Evolutionary conservation across 306 rosid genomes (phyloP).

Genomic region (Calophaca sinica): DNA sequence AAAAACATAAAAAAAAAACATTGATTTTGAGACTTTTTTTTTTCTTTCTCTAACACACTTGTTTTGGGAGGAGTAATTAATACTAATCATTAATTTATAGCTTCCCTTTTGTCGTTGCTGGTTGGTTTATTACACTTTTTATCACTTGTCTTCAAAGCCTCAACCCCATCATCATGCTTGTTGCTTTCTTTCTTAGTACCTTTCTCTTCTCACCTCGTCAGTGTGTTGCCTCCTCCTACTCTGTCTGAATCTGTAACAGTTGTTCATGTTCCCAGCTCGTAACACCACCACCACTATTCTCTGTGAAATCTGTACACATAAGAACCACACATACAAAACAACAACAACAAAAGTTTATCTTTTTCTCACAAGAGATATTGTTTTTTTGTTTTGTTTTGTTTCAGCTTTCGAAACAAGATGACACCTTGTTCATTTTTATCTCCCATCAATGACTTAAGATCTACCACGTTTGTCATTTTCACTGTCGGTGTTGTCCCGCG

Average conservation of each 20-base stretch:
- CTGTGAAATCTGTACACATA: background rate
- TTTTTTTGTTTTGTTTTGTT: slow-evolving; percentile 33
- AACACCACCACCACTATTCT: slow-evolving; percentile 14
- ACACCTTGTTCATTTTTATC: slow-evolving; percentile 26
- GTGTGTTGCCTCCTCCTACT: background rate
- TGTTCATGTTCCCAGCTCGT: slow-evolving; percentile 34
- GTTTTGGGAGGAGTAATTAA: too few species aligned
- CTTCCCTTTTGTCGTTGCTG: slow-evolving; percentile 44
- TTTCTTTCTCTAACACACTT: too few species aligned
- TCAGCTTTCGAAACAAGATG: slow-evolving; percentile 42
- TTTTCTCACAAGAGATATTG: slow-evolving; percentile 8
- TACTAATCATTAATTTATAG: background rate
- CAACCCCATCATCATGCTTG: background rate
- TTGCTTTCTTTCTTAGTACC: background rate
- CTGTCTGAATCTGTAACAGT: slow-evolving; percentile 36
- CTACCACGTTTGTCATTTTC: slow-evolving; percentile 44
- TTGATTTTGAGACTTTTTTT: too few species aligned
- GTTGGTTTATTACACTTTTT: background rate
- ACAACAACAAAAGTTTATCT: background rate
- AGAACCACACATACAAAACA: background rate
- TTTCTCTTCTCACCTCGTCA: background rate
- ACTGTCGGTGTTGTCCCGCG: slow-evolving; percentile 22
- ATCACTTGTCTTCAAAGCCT: slow-evolving; percentile 32
- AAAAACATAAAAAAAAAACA: too few species aligned
- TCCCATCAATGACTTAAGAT: slow-evolving; percentile 48